Evolutionary conservation across 352 stramenopile genomes (phyloP).

Genomic region (Phytophthora boehmeriae): DNA sequence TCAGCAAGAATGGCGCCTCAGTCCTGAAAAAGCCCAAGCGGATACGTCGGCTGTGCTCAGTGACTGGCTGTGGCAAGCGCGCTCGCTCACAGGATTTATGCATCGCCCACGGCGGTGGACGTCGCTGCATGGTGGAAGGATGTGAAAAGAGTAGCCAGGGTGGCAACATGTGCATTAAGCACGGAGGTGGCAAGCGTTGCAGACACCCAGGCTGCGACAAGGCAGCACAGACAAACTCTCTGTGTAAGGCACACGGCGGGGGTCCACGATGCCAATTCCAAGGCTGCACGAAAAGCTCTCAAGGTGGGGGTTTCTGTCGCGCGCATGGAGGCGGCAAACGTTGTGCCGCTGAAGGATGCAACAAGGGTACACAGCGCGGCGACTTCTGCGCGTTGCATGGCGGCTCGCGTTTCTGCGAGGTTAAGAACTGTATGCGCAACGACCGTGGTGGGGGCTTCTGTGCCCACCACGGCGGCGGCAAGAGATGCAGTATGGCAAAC

Average conservation of each 20-base stretch:
- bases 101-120: conserved; percentile 80
- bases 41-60: conserved; percentile 59
- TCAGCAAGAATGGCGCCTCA: conserved; percentile 5
- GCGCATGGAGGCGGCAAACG: conserved; percentile 85
- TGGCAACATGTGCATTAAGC: conserved; percentile 85
- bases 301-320: conserved; percentile 79
- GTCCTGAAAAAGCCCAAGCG: conserved; percentile 24
- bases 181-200: conserved; percentile 83
- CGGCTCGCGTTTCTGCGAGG: conserved; percentile 78
- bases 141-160: conserved; percentile 82
- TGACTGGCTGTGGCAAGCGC: conserved; percentile 79
- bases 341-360: conserved; percentile 80
- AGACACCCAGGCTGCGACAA: conserved; percentile 73
- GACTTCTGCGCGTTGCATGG: conserved; percentile 86
- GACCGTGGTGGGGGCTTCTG: conserved; percentile 73
- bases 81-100: conserved; percentile 84
- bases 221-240: conserved; percentile 76
- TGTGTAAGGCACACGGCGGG: conserved; percentile 83
- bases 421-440: conserved; percentile 78
- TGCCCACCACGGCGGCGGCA: conserved; percentile 80
- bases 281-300: conserved; percentile 68
- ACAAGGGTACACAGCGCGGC: conserved; percentile 85
- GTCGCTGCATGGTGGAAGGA: conserved; percentile 71
- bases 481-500: conserved; percentile 65
- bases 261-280: conserved; percentile 74